These are phyloP conservation scores for Fusarium goolgardi DNA, from an alignment of 2,329 filamentous ascomycete species.

Conservation along the genomic window DNA sequence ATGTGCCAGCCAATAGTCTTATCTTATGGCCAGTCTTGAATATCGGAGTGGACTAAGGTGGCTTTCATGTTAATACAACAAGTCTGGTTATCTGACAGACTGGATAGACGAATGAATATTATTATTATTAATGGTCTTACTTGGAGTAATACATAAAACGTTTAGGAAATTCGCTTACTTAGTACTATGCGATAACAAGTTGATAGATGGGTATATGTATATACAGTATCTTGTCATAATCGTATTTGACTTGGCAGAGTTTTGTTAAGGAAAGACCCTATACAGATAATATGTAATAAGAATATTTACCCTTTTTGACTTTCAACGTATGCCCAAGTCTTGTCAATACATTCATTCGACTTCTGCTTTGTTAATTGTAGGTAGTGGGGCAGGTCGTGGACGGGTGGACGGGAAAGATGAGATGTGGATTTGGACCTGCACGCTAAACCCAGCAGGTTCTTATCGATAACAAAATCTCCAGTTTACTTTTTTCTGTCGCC, in stretches of 20 bases:
- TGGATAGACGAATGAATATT: not conserved
- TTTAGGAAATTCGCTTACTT: not conserved
- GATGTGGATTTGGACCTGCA: not conserved
- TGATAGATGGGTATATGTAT: not conserved
- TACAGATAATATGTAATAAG: not conserved
- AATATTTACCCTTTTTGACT: not conserved
- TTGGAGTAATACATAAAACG: not conserved
- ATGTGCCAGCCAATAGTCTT: constrained; percentile 38
- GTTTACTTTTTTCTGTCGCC: constrained; percentile 39
- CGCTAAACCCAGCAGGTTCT: constrained; percentile 14
- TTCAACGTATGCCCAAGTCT: not conserved
- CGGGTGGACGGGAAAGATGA: not conserved
- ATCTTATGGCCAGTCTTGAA: constrained; percentile 8
- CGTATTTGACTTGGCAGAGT: not conserved
- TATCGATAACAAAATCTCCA: constrained; percentile 51
- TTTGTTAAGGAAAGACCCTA: not conserved
- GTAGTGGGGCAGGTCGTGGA: not conserved
- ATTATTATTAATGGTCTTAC: not conserved
- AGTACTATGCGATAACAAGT: not conserved
- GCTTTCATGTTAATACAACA: not conserved
- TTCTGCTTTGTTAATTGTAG: not conserved
- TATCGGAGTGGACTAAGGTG: constrained; percentile 15
- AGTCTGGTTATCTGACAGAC: not conserved
- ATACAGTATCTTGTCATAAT: not conserved
- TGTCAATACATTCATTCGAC: not conserved